These are phyloP conservation scores for Mycena vitilis DNA, from an alignment of 768 basidiomycete species.

Conservation along the genomic window DNA sequence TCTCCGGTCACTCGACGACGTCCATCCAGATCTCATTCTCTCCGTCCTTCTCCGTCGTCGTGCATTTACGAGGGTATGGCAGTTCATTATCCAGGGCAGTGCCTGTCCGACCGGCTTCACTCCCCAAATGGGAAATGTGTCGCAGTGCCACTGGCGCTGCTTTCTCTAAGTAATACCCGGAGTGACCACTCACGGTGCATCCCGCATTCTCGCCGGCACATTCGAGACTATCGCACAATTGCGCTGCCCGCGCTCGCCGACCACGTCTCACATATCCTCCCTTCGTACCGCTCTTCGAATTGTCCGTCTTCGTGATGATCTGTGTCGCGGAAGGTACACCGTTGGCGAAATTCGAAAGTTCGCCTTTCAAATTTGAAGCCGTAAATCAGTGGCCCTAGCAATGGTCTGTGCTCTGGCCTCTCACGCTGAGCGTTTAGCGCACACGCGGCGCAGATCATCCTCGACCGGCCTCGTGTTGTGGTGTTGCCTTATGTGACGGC, in stretches of 20 bases:
- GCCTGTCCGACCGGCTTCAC: not conserved
- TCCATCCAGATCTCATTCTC: not conserved
- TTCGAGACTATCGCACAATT: too few species aligned
- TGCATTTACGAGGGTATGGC: slow-evolving; percentile 1
- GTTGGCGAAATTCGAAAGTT: not conserved
- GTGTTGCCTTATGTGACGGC: not conserved
- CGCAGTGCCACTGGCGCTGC: not conserved
- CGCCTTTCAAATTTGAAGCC: not conserved
- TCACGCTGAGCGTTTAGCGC: too few species aligned
- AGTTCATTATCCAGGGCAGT: slow-evolving; percentile 15
- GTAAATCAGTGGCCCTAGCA: not conserved
- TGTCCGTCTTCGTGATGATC: not conserved
- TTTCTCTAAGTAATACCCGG: too few species aligned
- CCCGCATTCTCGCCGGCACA: not conserved
- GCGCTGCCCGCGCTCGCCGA: not conserved
- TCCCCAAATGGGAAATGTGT: not conserved
- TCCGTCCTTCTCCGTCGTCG: not conserved
- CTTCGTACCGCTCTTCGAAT: not conserved
- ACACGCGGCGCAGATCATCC: not conserved
- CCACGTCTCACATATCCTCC: not conserved
- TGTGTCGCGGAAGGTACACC: not conserved
- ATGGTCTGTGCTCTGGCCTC: too few species aligned
- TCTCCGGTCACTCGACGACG: not conserved
- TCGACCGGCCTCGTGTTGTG: not conserved
- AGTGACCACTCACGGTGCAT: not conserved